A percentile compares a stretch with the other conserved stretches of the same genome.
phyloP scores from a whole-genome alignment of 352 stramenopile species.

The Globisporangium middletonii region DNA sequence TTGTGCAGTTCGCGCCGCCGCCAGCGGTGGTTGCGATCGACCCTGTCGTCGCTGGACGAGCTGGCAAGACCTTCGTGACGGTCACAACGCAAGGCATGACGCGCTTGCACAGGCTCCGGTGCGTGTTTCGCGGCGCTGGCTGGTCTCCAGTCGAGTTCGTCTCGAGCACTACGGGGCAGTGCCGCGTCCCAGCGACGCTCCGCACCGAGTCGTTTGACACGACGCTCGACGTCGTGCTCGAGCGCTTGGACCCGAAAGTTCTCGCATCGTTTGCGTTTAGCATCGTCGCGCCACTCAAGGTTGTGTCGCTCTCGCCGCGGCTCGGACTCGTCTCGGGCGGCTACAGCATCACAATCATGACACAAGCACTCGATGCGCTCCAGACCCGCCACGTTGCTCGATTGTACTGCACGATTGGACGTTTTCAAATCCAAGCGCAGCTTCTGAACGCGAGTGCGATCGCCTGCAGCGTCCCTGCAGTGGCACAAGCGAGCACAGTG shows the following conservation, averaged over 20 bases:
- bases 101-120: slow-evolving; percentile 6
- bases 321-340: slow-evolving; percentile 10
- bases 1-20: neutral
- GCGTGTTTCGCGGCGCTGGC: slow-evolving; percentile 9
- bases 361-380: slow-evolving; percentile 1
- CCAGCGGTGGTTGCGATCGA: slow-evolving; percentile 12
- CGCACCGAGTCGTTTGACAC: slow-evolving; percentile 4
- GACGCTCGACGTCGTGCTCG: slow-evolving; percentile 4
- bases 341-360: slow-evolving; percentile 4
- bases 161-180: slow-evolving; percentile 7
- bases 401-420: slow-evolving; percentile 29
- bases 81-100: slow-evolving; percentile 14
- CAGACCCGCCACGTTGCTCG: neutral
- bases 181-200: slow-evolving; percentile 8
- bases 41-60: slow-evolving; percentile 12
- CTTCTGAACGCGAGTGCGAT: slow-evolving; percentile 16
- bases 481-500: slow-evolving; percentile 18
- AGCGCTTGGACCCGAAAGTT: neutral
- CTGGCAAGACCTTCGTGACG: slow-evolving; percentile 16
- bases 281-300: slow-evolving; percentile 3
- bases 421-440: neutral
- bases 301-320: slow-evolving; percentile 4
- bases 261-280: slow-evolving; percentile 6
- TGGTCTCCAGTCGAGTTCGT: slow-evolving; percentile 6
- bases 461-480: slow-evolving; percentile 19